Conservation (phyloP, 208 protist species). For the Angomonas deanei region DNA sequence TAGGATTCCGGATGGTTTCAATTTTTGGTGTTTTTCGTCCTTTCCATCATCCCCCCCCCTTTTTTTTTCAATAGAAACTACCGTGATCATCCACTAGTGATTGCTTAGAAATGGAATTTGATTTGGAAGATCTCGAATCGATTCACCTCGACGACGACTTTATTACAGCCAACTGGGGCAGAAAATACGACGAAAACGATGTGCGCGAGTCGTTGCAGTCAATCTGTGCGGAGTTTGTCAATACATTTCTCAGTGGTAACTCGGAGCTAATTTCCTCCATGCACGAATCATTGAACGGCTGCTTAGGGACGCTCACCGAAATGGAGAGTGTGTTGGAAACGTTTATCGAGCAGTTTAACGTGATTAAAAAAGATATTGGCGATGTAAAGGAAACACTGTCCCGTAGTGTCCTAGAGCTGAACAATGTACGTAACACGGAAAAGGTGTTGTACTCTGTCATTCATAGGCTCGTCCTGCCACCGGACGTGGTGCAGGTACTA, state of each 20-base stretch:
- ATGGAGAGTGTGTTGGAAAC: conserved; percentile 61
- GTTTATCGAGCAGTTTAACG: conserved; percentile 61
- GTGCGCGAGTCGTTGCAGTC: conserved; percentile 30
- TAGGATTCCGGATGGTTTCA: background rate
- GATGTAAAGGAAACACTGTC: conserved; percentile 62
- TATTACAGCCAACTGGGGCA: conserved; percentile 31
- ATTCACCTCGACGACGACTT: conserved; percentile 56
- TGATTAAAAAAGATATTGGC: conserved; percentile 66
- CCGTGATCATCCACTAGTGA: too few species aligned
- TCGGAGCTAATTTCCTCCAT: conserved; percentile 48
- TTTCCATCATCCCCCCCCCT: background rate
- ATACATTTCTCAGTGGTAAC: conserved; percentile 51
- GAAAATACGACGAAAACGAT: conserved; percentile 26
- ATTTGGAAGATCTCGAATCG: conserved; percentile 53
- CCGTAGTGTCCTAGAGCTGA: conserved; percentile 32
- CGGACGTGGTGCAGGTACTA: conserved; percentile 73
- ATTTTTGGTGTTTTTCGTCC: background rate
- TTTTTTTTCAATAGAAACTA: background rate
- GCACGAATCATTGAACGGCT: conserved; percentile 49
- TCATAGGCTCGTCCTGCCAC: conserved; percentile 58
- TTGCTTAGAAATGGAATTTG: conserved; percentile 12
- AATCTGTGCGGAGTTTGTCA: conserved; percentile 65
- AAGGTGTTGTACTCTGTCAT: conserved; percentile 48
- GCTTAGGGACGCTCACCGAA: conserved; percentile 42
- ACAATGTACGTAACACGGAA: conserved; percentile 42